phyloP scores from a whole-genome alignment of 2,329 filamentous ascomycete genomes.

The Dactylella cylindrospora region DNA sequence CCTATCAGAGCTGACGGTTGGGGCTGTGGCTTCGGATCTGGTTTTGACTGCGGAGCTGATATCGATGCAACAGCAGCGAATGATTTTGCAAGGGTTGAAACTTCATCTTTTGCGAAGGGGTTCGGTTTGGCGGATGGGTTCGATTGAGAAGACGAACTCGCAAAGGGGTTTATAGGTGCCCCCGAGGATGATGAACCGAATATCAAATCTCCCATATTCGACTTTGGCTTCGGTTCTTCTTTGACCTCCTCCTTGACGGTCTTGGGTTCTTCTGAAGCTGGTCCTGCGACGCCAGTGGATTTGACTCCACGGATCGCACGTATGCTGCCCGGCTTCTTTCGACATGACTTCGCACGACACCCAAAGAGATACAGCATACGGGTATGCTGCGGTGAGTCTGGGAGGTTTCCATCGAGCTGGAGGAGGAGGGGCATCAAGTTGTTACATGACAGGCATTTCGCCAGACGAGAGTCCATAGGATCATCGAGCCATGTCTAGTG shows the following conservation, averaged over 20 bases:
- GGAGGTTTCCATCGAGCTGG: constrained; percentile 87
- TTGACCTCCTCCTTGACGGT: constrained; percentile 46
- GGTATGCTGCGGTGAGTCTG: constrained; percentile 79
- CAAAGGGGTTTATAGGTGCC: constrained; percentile 49
- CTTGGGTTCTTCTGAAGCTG: constrained; percentile 50
- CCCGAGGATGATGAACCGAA: constrained; percentile 40
- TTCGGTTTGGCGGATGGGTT: constrained; percentile 55
- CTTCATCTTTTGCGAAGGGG: constrained; percentile 60
- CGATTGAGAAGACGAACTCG: constrained; percentile 36
- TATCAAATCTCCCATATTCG: constrained; percentile 47
- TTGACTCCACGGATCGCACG: constrained; percentile 58
- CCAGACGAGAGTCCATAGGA: constrained; percentile 74
- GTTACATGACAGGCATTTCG: constrained; percentile 85
- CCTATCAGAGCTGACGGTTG: constrained; percentile 51
- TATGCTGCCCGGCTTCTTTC: constrained; percentile 78
- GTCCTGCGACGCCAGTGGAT: constrained; percentile 49
- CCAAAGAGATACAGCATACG: constrained; percentile 83
- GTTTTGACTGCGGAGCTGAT: constrained; percentile 52
- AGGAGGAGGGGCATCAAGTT: constrained; percentile 79
- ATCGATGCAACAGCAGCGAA: constrained; percentile 71
- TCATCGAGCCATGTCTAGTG: constrained; percentile 77
- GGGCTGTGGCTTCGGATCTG: constrained; percentile 47
- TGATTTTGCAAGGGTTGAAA: constrained; percentile 68
- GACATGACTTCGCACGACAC: constrained; percentile 75
- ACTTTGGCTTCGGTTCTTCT: constrained; percentile 50